Percentiles rank a stretch among this genome's conserved stretches.
These are phyloP conservation scores for Chlorella sp. DNA, from an alignment of 139 green algal genomes.

Conservation along the genomic window DNA sequence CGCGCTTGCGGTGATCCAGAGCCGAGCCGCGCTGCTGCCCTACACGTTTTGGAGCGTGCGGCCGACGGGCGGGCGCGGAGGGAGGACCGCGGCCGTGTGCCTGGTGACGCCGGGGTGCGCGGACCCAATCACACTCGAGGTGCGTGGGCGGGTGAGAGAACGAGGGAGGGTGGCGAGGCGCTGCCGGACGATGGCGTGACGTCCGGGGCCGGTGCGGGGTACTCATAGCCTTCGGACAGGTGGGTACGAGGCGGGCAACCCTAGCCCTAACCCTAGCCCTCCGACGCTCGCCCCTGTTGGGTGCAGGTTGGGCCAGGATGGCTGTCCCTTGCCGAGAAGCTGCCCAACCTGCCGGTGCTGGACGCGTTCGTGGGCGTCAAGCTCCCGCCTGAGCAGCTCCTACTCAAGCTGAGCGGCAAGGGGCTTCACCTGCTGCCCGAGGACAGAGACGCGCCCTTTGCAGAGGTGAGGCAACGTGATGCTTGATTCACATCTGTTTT, in stretches of 20 bases:
- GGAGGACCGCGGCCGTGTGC: slow-evolving; percentile 27
- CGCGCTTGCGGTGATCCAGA: slow-evolving; percentile 50
- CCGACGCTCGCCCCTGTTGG: no score
- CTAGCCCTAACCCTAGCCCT: no score
- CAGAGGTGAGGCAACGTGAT: background rate
- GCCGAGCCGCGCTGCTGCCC: slow-evolving; percentile 32
- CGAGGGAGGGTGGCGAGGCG: background rate
- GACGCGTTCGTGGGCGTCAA: slow-evolving; percentile 16
- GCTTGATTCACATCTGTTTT: slow-evolving; percentile 1
- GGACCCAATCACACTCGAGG: slow-evolving; percentile 26
- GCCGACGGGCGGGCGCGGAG: slow-evolving; percentile 41
- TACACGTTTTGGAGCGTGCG: slow-evolving; percentile 56
- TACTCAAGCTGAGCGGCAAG: slow-evolving; percentile 25
- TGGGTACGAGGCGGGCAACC: no score
- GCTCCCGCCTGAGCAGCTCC: slow-evolving; percentile 27
- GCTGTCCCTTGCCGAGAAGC: background rate
- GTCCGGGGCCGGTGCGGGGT: no score
- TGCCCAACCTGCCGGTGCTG: slow-evolving; percentile 16
- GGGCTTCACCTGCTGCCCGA: slow-evolving; percentile 54
- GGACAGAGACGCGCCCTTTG: slow-evolving; percentile 35
- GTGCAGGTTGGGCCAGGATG: slow-evolving; percentile 9
- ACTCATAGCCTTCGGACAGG: no score
- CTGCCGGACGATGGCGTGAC: no score
- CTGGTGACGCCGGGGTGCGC: slow-evolving; percentile 20
- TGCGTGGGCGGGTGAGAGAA: slow-evolving; percentile 6